Percentiles rank a stretch among this genome's conserved stretches.
phyloP scores from a whole-genome alignment of 306 rosid genomes.

The Begonia loranthoides region DNA sequence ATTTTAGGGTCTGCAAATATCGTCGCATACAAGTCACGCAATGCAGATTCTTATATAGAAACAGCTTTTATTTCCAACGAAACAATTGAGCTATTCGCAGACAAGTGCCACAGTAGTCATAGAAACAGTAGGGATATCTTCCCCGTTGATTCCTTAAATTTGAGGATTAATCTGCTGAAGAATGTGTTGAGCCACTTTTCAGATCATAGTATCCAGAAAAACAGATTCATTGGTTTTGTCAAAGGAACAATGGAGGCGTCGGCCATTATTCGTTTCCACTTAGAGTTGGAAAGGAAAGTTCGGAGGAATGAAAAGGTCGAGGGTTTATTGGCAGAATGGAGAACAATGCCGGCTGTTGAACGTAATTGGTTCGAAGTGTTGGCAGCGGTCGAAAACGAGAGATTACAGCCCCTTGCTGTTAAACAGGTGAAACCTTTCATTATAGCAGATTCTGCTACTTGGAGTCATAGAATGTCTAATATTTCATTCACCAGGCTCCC shows the following conservation, averaged over 20 bases:
- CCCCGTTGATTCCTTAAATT: conserved; percentile 45
- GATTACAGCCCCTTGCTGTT: conserved; percentile 35
- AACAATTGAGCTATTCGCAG: conserved; percentile 61
- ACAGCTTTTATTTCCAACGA: conserved; percentile 35
- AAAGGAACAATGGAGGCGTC: conserved; percentile 62
- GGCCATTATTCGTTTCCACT: conserved; percentile 33
- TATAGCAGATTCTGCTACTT: conserved; percentile 47
- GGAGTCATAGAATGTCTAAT: conserved; percentile 70
- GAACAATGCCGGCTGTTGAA: conserved; percentile 49
- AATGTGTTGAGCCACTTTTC: conserved; percentile 42
- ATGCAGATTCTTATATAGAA: conserved; percentile 28
- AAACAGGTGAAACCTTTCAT: conserved; percentile 45
- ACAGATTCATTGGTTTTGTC: conserved; percentile 26
- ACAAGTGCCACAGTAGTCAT: conserved; percentile 49
- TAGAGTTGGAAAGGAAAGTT: conserved; percentile 48
- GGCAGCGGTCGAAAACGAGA: conserved; percentile 42
- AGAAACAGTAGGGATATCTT: conserved; percentile 21
- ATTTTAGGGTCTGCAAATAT: conserved; percentile 47
- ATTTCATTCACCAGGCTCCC: conserved; percentile 59
- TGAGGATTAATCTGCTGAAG: conserved; percentile 38
- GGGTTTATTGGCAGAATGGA: conserved; percentile 42
- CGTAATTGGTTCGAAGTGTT: conserved; percentile 52
- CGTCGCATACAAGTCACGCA: conserved; percentile 54
- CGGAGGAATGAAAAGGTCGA: conserved; percentile 17
- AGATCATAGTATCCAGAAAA: conserved; percentile 32